Conservation (phyloP, 2,329 filamentous ascomycete species). For the Monilinia laxa region DNA sequence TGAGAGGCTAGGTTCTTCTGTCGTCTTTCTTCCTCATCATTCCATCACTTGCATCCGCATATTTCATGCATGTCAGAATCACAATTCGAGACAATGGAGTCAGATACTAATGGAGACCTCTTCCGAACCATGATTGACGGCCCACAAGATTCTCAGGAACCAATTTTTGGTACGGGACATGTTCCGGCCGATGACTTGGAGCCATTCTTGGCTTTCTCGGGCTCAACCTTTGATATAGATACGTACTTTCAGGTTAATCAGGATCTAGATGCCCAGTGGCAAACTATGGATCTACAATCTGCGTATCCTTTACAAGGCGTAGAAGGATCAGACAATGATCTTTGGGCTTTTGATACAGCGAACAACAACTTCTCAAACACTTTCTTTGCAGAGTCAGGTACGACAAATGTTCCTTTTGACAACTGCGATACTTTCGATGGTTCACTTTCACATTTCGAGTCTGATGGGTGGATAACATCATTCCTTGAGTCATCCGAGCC, state of each 20-base stretch:
- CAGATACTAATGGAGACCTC: constrained; percentile 2
- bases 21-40: not conserved
- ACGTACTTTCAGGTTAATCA: not conserved
- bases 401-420: not conserved
- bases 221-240: not conserved
- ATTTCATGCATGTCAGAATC: not conserved
- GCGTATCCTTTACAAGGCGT: not conserved
- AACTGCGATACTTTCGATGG: not conserved
- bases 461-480: constrained; percentile 12
- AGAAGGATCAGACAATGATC: not conserved
- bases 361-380: not conserved
- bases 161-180: not conserved
- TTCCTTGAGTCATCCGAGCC: constrained; percentile 2
- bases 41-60: not conserved
- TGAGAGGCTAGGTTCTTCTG: not conserved
- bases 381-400: not conserved
- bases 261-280: constrained; percentile 9
- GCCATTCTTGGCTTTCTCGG: not conserved
- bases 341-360: not conserved
- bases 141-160: constrained; percentile 1
- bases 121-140: not conserved
- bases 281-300: not conserved
- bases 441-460: not conserved
- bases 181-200: not conserved
- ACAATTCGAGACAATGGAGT: not conserved